Base-by-base conservation (phyloP, 805 yeast species). In the Isabelozyma pseudorhagii region DNA sequence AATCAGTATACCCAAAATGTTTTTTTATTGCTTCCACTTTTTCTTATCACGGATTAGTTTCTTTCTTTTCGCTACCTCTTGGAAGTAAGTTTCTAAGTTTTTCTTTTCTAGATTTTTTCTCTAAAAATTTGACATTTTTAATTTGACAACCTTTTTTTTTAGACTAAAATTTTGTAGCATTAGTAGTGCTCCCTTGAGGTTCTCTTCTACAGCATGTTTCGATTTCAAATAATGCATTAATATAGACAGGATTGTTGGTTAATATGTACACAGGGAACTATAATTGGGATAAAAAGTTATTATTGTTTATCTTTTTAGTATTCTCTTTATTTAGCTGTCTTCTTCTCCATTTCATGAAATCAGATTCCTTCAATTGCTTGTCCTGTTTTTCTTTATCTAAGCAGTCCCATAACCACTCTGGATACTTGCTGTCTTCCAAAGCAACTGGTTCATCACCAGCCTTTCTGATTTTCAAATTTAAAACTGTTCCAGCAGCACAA, bases 371-470 rank as follows among this genome's bases (percentile, higher is more conserved):
- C 38, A 86, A 74, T 55, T 79, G 74, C 27, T 74, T 79, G 49
- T 77, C 73, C 60, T 81, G 84, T n/a, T 80, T 80, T 38, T 80
- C 79, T 46, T 79, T 73, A 66, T 92, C 96, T 31, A 91, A 78
- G 44, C 89, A 74, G 5, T 79, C 81, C 98, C 98, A 94, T 47
- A 93, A 77, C 99, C 99, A 93, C 42, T 79, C 88, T 5, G 99
- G 99, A 63, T 93, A 93, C 60, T 92, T 96, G 38, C 75, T 75
- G 64, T 94, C 98, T 53, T 86, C 89, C 48, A 87, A 68, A 1
- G 98, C 98, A 5, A 89, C 83, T 8, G 96, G 90, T 58, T 91
- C 97, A 51, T 85, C 82, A n/a, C 93, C 96, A 38, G 78, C 76
- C 62, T 90, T 91, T 62, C 81, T 81, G 42, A 93, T 78, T 58